A percentile compares a stretch with the other conserved stretches of the same genome.
These are phyloP conservation scores for Rheum nobile DNA, from an alignment of 148 eudicot genomes.

Conservation along the genomic window DNA sequence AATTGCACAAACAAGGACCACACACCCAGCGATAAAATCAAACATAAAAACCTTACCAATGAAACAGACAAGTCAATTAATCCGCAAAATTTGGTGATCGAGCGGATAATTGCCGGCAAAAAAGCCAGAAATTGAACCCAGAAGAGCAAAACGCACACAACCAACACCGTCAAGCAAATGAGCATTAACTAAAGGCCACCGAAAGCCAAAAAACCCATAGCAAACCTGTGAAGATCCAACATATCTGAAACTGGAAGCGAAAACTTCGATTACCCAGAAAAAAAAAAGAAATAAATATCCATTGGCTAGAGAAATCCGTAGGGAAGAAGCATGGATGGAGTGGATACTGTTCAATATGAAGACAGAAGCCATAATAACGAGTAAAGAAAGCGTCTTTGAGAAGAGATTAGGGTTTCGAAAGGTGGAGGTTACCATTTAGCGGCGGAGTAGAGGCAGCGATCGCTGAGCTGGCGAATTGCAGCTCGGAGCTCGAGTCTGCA, in stretches of 20 bases:
- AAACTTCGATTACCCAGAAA: background rate
- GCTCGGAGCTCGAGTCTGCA: slow-evolving; percentile 82
- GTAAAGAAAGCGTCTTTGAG: background rate
- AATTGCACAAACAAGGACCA: background rate
- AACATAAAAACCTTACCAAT: background rate
- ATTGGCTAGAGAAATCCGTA: background rate
- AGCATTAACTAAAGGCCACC: background rate
- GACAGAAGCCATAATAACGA: background rate
- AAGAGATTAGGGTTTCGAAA: slow-evolving; percentile 8
- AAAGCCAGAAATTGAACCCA: background rate
- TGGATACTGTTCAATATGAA: background rate
- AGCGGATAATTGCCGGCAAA: background rate
- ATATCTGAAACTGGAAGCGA: background rate
- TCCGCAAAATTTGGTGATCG: background rate
- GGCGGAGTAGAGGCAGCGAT: slow-evolving; percentile 86
- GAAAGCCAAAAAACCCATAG: background rate
- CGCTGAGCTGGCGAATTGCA: slow-evolving; percentile 80
- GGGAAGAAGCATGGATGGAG: background rate
- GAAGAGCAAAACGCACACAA: background rate
- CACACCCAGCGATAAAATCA: background rate
- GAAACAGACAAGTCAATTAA: background rate
- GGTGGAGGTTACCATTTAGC: slow-evolving; percentile 57
- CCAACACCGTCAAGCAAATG: background rate
- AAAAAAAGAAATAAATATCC: background rate
- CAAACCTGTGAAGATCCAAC: background rate